phyloP scores from a whole-genome alignment of 306 rosid species.

The Macrotyloma uniflorum region DNA sequence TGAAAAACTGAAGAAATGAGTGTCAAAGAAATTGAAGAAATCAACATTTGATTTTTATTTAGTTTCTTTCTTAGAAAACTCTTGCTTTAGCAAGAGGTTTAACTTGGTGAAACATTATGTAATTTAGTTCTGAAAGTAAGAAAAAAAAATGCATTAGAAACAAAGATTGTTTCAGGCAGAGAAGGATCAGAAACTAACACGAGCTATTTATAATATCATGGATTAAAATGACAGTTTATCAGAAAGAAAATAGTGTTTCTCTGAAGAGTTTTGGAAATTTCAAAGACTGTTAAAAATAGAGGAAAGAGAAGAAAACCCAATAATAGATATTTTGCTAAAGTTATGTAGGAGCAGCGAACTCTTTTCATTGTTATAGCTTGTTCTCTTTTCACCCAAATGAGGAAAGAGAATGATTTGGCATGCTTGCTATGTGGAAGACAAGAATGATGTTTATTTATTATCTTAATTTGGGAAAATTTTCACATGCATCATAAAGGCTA shows the following conservation, averaged over 20 bases:
- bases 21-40: background rate
- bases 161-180: background rate
- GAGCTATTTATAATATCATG: background rate
- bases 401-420: slow-evolving; percentile 62
- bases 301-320: background rate
- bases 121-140: background rate
- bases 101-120: background rate
- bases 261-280: background rate
- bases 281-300: too few relatives aligned
- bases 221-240: background rate
- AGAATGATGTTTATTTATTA: slow-evolving; percentile 37
- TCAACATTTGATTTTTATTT: background rate
- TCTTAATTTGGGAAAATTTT: slow-evolving; percentile 57
- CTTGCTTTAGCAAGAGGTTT: background rate
- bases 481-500: slow-evolving; percentile 18
- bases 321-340: background rate
- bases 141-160: background rate
- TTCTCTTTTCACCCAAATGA: slow-evolving; percentile 56
- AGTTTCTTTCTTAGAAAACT: background rate
- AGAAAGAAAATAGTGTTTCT: background rate
- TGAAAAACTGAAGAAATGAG: background rate
- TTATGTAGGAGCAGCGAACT: background rate
- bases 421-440: slow-evolving; percentile 57
- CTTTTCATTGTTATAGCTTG: slow-evolving; percentile 19
- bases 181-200: background rate